Evolutionary conservation across 176 grass and related monocot genomes (phyloP).

Genomic region (Eleusine coracana): DNA sequence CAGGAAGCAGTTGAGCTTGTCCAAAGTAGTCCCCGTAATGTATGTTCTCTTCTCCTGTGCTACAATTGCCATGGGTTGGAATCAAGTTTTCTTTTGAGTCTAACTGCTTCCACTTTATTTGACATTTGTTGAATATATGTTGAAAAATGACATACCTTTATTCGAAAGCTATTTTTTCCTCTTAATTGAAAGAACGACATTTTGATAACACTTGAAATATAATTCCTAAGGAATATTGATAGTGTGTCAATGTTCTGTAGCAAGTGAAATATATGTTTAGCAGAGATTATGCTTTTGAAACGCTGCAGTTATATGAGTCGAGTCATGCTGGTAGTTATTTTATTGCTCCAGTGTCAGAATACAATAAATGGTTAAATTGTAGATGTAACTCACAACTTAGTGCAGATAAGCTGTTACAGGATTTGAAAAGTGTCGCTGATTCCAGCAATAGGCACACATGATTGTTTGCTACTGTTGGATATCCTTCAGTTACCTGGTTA

Average conservation of each 20-base stretch:
- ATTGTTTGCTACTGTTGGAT: neutral
- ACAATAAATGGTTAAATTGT: neutral
- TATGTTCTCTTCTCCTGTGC: conserved; percentile 52
- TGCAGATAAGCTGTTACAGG: conserved; percentile 3
- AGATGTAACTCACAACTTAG: neutral
- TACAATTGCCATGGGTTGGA: conserved; percentile 7
- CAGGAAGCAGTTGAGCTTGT: conserved; percentile 90
- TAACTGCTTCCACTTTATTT: neutral
- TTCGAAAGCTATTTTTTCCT: neutral
- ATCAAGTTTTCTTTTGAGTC: conserved; percentile 9
- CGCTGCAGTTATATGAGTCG: neutral
- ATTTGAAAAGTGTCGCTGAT: conserved; percentile 2
- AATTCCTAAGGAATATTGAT: neutral
- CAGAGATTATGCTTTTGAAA: neutral
- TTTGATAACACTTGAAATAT: neutral
- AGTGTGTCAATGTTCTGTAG: neutral
- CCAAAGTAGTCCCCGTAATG: conserved; percentile 64
- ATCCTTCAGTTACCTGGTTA: neutral
- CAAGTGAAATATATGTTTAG: neutral
- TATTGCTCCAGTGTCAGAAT: neutral
- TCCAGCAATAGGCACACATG: neutral
- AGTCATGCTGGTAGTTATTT: neutral
- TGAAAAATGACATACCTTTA: neutral
- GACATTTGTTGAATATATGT: neutral
- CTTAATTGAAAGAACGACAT: neutral